phyloP scores from a whole-genome alignment of 306 rosid species.

The Vigna unguiculata region DNA sequence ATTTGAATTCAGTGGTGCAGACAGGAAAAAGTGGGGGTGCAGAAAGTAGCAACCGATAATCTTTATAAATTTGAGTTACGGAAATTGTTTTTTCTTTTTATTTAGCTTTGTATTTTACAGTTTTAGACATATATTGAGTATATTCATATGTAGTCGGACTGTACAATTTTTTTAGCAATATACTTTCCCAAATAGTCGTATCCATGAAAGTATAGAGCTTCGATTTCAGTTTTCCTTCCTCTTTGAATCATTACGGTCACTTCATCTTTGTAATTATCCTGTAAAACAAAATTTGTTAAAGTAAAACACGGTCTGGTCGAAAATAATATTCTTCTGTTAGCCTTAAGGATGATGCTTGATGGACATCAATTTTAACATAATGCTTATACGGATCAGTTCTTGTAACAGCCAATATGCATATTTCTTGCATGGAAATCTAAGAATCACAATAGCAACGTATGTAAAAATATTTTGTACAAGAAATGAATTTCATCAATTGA shows the following conservation, averaged over 20 bases:
- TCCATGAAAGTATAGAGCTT: conserved; percentile 82
- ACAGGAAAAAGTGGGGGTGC: no score
- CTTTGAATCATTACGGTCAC: conserved; percentile 70
- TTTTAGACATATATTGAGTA: not conserved
- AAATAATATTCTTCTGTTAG: conserved; percentile 5
- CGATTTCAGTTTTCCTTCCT: conserved; percentile 81
- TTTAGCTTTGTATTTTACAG: not conserved
- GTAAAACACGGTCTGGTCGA: not conserved
- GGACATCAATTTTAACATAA: conserved; percentile 12
- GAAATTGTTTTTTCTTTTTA: no score
- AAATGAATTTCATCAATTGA: conserved; percentile 8
- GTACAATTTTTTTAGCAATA: conserved; percentile 79
- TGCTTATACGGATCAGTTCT: conserved; percentile 1
- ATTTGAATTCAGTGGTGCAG: no score
- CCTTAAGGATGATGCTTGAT: conserved; percentile 17
- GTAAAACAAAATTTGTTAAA: conserved; percentile 41
- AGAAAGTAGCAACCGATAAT: no score
- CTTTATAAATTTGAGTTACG: not conserved
- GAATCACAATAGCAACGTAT: conserved; percentile 12
- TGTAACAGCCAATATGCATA: not conserved
- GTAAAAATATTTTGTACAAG: conserved; percentile 23
- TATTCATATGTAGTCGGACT: conserved; percentile 65
- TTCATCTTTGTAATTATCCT: conserved; percentile 85
- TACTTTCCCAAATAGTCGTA: conserved; percentile 80
- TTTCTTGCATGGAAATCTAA: conserved; percentile 22